A percentile compares a stretch with the other conserved stretches of the same genome.
Conservation (phyloP, 352 stramenopile species). For the Globisporangium recalcitrans region DNA sequence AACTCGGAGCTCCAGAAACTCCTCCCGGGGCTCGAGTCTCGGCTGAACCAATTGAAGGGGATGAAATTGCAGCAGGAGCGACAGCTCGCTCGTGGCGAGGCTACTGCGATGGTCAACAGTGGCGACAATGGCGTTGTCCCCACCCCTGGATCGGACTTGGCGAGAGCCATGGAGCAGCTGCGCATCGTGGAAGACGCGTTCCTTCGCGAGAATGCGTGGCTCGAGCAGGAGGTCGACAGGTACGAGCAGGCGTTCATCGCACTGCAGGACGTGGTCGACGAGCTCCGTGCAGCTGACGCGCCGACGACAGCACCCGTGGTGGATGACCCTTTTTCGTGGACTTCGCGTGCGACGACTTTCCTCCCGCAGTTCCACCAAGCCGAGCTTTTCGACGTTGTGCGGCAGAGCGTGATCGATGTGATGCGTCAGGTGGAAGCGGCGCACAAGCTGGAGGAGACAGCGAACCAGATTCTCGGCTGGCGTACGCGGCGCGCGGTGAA, state of each 20-base stretch:
- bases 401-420: slow-evolving; percentile 14
- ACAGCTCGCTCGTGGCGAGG: neutral
- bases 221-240: slow-evolving; percentile 15
- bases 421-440: slow-evolving; percentile 11
- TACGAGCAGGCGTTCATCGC: slow-evolving; percentile 17
- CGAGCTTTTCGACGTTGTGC: slow-evolving; percentile 13
- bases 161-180: slow-evolving; percentile 10
- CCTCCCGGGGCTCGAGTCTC: slow-evolving; percentile 6
- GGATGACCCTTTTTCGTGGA: slow-evolving; percentile 15
- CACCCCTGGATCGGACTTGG: neutral
- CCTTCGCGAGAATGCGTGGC: slow-evolving; percentile 11
- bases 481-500: slow-evolving; percentile 13
- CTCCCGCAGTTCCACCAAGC: slow-evolving; percentile 15
- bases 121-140: neutral
- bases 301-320: neutral
- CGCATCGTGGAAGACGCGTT: slow-evolving; percentile 10
- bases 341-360: slow-evolving; percentile 5
- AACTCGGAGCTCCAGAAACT: slow-evolving; percentile 14
- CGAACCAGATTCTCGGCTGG: slow-evolving; percentile 21
- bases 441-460: slow-evolving; percentile 10
- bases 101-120: neutral
- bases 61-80: slow-evolving; percentile 5
- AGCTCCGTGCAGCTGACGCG: slow-evolving; percentile 3
- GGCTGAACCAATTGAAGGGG: neutral
- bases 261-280: slow-evolving; percentile 5